Base-by-base conservation (phyloP, 805 yeast species). In the Metschnikowia peoriensis region DNA sequence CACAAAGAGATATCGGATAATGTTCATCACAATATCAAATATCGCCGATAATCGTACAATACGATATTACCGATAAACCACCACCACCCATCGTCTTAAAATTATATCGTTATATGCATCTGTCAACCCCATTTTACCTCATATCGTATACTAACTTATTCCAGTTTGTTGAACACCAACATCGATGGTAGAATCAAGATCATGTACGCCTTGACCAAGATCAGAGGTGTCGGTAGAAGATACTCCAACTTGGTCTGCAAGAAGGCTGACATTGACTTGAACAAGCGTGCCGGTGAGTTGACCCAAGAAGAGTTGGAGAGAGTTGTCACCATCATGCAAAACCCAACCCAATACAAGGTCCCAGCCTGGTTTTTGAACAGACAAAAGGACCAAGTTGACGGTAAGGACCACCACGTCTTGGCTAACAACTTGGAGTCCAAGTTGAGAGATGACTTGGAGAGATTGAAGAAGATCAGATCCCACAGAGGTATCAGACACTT, bases 211-310 rank as follows among this genome's bases (percentile, higher is more conserved):
- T 85, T 94, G 83, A 92, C 99, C 86, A 88, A 92, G 82, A 96
- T 94, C 79, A 89, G 97, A 85, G 99, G 99, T 92, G 98, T 94
- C 73, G 99, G 99, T 85, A 96, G 98, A 83, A 94, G 99, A 85
- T 96, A 93, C 89, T 85, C 99, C 81, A 94, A 96, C 92, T 85
- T 94, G 83, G 97, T 94, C 76, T 94, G 98, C 86, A 96, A 96
- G 89, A 96, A 93, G 88, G 99, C 99, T 73, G 99, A 94, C 85
- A 96, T 94, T 76, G 96, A 89, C 79, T 86, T 96, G 81, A 73
- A 80, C 81, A 94, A 94, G 88, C 89, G 99, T 82, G 99, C 99
- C 73, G 99, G 99, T 89, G 99, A 94, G 84, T 90, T 94, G 79
- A 92, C 99, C 79, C 99, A 94, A 81, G 99, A 94, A 88, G 99